phyloP scores from a whole-genome alignment of 257 asterid species.

The Phtheirospermum japonicum region DNA sequence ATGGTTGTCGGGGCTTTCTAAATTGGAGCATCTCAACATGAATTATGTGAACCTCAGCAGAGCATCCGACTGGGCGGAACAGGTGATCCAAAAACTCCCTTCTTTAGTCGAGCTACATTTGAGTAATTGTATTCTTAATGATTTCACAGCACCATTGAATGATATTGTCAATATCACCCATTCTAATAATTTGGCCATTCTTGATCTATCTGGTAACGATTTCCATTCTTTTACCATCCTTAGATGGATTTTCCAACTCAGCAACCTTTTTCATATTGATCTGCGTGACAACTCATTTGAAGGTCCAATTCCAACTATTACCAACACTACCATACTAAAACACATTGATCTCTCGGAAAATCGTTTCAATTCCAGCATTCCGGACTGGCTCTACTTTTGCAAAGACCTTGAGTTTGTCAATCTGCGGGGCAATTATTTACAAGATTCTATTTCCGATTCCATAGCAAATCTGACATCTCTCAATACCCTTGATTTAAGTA shows the following conservation, averaged over 20 bases:
- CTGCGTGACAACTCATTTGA: neutral
- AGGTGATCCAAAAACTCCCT: no score
- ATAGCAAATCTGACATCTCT: conserved; percentile 36
- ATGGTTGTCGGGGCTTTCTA: neutral
- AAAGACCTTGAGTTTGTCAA: conserved; percentile 25
- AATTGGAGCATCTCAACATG: no score
- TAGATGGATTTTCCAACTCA: conserved; percentile 34
- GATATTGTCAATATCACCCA: no score
- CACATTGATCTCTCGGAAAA: conserved; percentile 25
- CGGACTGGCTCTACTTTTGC: conserved; percentile 34
- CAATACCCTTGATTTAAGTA: conserved; percentile 2
- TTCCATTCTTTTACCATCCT: neutral
- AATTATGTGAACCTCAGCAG: no score
- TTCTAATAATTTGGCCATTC: neutral
- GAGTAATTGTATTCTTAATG: neutral
- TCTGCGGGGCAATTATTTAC: conserved; percentile 2
- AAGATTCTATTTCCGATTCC: conserved; percentile 29
- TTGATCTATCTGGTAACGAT: neutral
- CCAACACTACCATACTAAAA: conserved; percentile 29
- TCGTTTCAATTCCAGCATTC: conserved; percentile 31
- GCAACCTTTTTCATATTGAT: conserved; percentile 27
- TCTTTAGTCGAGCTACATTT: no score
- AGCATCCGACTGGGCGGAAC: no score
- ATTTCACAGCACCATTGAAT: no score
- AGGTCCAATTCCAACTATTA: conserved; percentile 27